Evolutionary conservation across 441 rosid genomes (phyloP).

Genomic region (Adansonia gregorii): DNA sequence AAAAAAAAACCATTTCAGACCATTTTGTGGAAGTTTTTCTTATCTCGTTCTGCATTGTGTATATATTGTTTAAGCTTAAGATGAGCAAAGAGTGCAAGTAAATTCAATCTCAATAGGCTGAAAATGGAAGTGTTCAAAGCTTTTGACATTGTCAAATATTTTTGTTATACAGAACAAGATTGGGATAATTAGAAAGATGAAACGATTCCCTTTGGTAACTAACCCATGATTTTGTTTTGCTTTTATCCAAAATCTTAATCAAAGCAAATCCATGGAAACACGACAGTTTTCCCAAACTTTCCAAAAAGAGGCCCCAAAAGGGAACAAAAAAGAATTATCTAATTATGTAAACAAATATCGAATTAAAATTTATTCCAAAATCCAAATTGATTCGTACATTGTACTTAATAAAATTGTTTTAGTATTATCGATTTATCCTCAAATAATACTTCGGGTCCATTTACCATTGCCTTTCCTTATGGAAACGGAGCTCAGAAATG

Average conservation of each 20-base stretch:
- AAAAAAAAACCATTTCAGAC: neutral
- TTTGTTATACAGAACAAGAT: neutral
- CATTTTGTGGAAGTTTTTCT: neutral
- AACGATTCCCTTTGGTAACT: neutral
- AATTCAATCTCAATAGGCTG: neutral
- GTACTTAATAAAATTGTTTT: no score
- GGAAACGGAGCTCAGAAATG: no score
- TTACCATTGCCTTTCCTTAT: no score
- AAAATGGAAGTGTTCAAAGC: neutral
- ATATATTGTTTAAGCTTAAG: neutral
- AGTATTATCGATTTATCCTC: no score
- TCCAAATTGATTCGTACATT: no score
- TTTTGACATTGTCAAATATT: neutral
- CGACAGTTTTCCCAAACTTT: no score
- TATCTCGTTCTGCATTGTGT: neutral
- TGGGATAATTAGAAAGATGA: neutral
- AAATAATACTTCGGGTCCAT: no score
- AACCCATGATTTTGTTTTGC: neutral
- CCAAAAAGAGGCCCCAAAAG: no score
- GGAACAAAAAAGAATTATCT: no score
- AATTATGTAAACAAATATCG: no score
- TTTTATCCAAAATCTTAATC: neutral
- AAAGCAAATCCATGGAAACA: no score
- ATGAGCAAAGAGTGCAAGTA: neutral
- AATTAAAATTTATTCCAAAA: no score